These are phyloP conservation scores for Urostyla sp. DNA, from an alignment of 73 alveolate species.

Conservation along the genomic window DNA sequence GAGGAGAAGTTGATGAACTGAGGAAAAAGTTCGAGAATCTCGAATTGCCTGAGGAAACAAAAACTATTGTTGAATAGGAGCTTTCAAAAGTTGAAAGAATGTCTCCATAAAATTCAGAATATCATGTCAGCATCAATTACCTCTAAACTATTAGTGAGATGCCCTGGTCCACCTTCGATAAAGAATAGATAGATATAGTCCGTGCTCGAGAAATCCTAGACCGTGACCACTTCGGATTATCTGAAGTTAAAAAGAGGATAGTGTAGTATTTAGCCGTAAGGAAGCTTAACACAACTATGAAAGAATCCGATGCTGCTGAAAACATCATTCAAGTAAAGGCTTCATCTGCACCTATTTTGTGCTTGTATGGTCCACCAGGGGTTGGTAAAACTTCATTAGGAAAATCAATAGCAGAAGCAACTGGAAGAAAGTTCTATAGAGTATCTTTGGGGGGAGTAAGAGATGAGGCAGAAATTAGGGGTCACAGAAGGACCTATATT, in stretches of 20 bases:
- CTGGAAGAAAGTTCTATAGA: constrained; percentile 92
- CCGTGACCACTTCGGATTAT: constrained; percentile 94
- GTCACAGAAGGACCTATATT: constrained; percentile 96
- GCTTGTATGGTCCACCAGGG: constrained; percentile 97
- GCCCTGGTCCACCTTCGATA: constrained; percentile 81
- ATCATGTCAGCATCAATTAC: constrained; percentile 79
- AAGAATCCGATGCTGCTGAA: no score
- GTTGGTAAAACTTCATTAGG: constrained; percentile 98
- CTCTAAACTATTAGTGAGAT: constrained; percentile 75
- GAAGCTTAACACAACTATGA: constrained; percentile 73
- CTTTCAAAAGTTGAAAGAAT: constrained; percentile 63
- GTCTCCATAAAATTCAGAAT: constrained; percentile 75
- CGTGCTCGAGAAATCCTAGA: constrained; percentile 75
- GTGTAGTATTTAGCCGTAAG: constrained; percentile 91
- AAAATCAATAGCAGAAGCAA: constrained; percentile 91
- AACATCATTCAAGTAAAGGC: no score
- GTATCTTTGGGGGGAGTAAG: constrained; percentile 94
- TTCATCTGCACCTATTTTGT: no score
- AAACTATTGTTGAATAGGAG: constrained; percentile 73
- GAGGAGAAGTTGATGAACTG: constrained; percentile 69
- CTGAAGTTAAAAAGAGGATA: constrained; percentile 91
- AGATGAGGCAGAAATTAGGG: constrained; percentile 97
- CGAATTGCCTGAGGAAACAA: constrained; percentile 83
- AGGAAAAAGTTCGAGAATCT: constrained; percentile 62
- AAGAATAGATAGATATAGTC: constrained; percentile 77